A percentile compares a stretch with the other conserved stretches of the same genome.
These are phyloP conservation scores for Yamadazyma blattariae DNA, from an alignment of 1,139 yeast species.

Conservation along the genomic window DNA sequence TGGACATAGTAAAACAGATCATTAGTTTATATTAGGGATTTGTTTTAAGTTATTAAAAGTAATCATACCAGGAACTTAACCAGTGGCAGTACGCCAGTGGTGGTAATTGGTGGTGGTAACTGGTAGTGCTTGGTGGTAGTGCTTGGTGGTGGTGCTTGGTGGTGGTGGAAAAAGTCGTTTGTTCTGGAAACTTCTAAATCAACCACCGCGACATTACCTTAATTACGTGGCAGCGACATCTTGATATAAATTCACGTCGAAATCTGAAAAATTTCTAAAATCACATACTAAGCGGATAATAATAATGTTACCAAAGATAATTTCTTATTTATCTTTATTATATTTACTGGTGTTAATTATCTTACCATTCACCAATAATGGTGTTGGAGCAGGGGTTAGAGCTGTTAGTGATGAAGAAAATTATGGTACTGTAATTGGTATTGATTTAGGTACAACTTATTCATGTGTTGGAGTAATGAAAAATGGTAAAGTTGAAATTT, in stretches of 20 bases:
- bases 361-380: conserved; percentile 56
- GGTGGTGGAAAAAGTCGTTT: too few relatives aligned
- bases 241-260: not conserved
- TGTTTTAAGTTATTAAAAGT: too few relatives aligned
- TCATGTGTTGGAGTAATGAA: conserved; percentile 96
- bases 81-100: too few relatives aligned
- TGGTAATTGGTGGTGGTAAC: too few relatives aligned
- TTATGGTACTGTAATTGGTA: conserved; percentile 82
- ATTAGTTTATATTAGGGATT: too few relatives aligned
- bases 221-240: not conserved
- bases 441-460: conserved; percentile 83
- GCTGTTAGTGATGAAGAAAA: conserved; percentile 44
- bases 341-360: conserved; percentile 50
- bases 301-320: conserved; percentile 3
- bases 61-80: too few relatives aligned
- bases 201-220: too few relatives aligned
- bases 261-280: not conserved
- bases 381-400: conserved; percentile 21
- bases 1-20: not conserved
- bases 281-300: not conserved
- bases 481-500: conserved; percentile 84
- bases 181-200: too few relatives aligned
- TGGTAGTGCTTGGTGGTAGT: too few relatives aligned
- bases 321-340: conserved; percentile 3
- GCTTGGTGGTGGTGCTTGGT: too few relatives aligned